Percentiles rank a stretch among this genome's conserved stretches.
These are phyloP conservation scores for Diaporthe destruens DNA, from an alignment of 2,329 filamentous ascomycete species.

Conservation along the genomic window DNA sequence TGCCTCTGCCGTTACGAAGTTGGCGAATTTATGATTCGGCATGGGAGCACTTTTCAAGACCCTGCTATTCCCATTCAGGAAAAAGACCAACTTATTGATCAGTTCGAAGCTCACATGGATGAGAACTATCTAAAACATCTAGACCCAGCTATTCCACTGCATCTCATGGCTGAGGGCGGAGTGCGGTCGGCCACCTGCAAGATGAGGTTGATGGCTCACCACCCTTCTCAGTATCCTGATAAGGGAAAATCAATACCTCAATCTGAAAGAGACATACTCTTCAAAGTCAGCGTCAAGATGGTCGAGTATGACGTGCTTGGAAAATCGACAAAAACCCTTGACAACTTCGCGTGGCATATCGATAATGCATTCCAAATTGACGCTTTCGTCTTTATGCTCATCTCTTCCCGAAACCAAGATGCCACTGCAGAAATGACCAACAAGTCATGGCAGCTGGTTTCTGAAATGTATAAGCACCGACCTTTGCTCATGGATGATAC, in stretches of 20 bases:
- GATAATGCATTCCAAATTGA: conserved; percentile 45
- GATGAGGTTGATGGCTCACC: conserved; percentile 46
- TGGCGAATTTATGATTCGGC: conserved; percentile 54
- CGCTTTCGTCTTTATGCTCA: conserved; percentile 43
- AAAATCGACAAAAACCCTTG: conserved; percentile 37
- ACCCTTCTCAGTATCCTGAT: conserved; percentile 44
- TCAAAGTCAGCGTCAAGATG: conserved; percentile 43
- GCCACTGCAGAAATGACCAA: conserved; percentile 39
- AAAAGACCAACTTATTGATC: conserved; percentile 48
- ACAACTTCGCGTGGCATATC: conserved; percentile 45
- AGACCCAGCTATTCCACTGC: conserved; percentile 52
- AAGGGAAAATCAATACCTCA: conserved; percentile 43
- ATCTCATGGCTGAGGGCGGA: conserved; percentile 44
- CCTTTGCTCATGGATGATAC: conserved; percentile 39
- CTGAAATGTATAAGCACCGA: conserved; percentile 42
- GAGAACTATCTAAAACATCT: conserved; percentile 49
- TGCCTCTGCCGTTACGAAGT: conserved; percentile 58
- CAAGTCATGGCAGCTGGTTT: conserved; percentile 43
- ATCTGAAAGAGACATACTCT: conserved; percentile 45
- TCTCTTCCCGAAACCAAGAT: conserved; percentile 42
- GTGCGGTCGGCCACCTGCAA: conserved; percentile 44
- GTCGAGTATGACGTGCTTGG: conserved; percentile 43
- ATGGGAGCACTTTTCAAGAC: conserved; percentile 58
- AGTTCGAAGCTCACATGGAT: conserved; percentile 46
- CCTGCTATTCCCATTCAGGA: conserved; percentile 40